Evolutionary conservation across 352 stramenopile genomes (phyloP).

Genomic region (Globisporangium spinosum): DNA sequence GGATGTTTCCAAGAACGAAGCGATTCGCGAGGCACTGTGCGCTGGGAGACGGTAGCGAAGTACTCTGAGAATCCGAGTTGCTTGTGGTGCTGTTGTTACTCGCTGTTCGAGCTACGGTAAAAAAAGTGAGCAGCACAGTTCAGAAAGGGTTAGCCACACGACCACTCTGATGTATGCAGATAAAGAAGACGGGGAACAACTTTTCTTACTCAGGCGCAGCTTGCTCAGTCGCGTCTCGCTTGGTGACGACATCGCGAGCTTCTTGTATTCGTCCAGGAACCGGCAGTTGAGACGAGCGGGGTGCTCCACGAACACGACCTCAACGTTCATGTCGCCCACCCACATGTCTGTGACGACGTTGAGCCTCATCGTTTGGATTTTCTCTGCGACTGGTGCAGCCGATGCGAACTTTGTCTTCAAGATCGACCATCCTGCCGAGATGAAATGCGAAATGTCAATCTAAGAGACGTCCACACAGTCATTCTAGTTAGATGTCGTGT

Average conservation of each 20-base stretch:
- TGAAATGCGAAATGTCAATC: not conserved
- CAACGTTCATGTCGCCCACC: conserved; percentile 50
- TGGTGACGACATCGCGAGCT: conserved; percentile 13
- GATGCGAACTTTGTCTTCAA: conserved; percentile 73
- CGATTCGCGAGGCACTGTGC: conserved; percentile 53
- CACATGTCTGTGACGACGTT: conserved; percentile 68
- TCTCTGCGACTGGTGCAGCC: conserved; percentile 65
- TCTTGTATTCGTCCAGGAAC: conserved; percentile 64
- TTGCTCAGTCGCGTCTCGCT: conserved; percentile 31
- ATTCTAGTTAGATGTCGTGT: not conserved
- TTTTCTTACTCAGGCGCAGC: conserved; percentile 40
- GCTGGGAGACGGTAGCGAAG: conserved; percentile 5
- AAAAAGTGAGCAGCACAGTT: not conserved
- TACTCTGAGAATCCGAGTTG: conserved; percentile 6
- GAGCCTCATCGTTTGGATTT: conserved; percentile 70
- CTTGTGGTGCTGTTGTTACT: conserved; percentile 21
- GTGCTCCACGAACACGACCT: conserved; percentile 51
- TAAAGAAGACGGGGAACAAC: not conserved
- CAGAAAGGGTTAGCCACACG: not conserved
- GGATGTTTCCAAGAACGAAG: conserved; percentile 71
- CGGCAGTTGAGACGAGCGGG: conserved; percentile 33
- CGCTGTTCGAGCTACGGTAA: conserved; percentile 16
- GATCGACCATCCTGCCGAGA: conserved; percentile 53
- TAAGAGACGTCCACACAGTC: not conserved
- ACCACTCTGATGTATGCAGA: no score